Conservation (phyloP, 179 eudicot genomes). For the Drosera spatulata region DNA sequence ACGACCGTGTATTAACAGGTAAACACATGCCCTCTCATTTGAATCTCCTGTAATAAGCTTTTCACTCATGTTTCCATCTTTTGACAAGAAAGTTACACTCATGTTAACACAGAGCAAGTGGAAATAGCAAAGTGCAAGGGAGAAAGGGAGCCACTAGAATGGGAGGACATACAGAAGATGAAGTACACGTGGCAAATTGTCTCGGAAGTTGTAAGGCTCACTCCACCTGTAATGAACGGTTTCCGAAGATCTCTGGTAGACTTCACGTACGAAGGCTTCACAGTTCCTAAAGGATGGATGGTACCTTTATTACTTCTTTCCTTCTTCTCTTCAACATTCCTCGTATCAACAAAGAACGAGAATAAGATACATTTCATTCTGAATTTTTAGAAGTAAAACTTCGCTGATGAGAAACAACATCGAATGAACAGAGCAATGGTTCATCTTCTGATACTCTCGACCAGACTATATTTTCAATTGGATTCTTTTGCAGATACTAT, state of each 20-base stretch:
- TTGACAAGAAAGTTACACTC: background rate
- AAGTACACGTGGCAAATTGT: slow-evolving; percentile 36
- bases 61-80: background rate
- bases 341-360: background rate
- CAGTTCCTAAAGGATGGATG: slow-evolving; percentile 48
- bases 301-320: slow-evolving; percentile 6
- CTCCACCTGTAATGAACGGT: slow-evolving; percentile 25
- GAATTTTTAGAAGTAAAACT: background rate
- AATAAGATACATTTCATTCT: background rate
- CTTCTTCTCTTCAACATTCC: background rate
- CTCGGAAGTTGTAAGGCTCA: slow-evolving; percentile 29
- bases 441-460: background rate
- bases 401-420: background rate
- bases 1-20: slow-evolving; percentile 20
- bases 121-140: slow-evolving; percentile 25
- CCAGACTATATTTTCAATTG: background rate
- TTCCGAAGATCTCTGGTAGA: slow-evolving; percentile 33
- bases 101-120: slow-evolving; percentile 22
- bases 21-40: background rate
- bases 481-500: slow-evolving; percentile 13
- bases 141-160: slow-evolving; percentile 24
- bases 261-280: slow-evolving; percentile 30
- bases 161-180: slow-evolving; percentile 48
- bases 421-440: background rate
- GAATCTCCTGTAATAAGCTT: background rate